Conservation (phyloP, 2,329 filamentous ascomycete genomes). For the Aspergillus sojae region DNA sequence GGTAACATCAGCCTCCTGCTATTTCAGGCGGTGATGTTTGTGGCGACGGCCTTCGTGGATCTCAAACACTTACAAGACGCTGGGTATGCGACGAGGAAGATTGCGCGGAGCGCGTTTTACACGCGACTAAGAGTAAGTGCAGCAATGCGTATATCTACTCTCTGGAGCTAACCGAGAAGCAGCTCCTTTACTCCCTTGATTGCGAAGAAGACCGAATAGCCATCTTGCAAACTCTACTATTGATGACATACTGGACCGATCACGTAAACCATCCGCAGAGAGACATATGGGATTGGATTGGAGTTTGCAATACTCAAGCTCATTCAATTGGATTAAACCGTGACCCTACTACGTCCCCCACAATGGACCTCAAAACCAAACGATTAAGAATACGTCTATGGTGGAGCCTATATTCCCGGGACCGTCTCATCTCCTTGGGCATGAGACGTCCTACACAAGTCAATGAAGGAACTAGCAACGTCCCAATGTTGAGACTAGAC, state of each 20-base stretch:
- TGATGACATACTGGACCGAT: conserved; percentile 95
- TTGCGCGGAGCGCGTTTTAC: conserved; percentile 81
- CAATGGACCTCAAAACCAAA: conserved; percentile 24
- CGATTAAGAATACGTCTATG: conserved; percentile 85
- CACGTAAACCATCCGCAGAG: conserved; percentile 83
- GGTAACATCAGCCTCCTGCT: conserved; percentile 76
- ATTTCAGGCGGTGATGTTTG: conserved; percentile 93
- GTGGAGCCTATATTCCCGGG: conserved; percentile 94
- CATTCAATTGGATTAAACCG: conserved; percentile 27
- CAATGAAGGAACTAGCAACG: conserved; percentile 86
- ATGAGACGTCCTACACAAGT: conserved; percentile 87
- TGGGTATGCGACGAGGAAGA: conserved; percentile 74
- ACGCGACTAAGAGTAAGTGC: conserved; percentile 71
- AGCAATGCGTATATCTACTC: neutral
- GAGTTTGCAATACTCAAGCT: conserved; percentile 28
- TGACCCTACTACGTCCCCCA: conserved; percentile 17
- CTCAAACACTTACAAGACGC: conserved; percentile 71
- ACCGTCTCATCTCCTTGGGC: conserved; percentile 82
- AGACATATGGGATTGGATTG: conserved; percentile 52
- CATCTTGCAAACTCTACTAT: conserved; percentile 77
- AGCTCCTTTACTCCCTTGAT: conserved; percentile 88
- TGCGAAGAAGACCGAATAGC: conserved; percentile 84
- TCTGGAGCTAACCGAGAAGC: conserved; percentile 15
- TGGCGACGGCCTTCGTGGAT: conserved; percentile 81
- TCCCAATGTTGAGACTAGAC: conserved; percentile 77